These are phyloP conservation scores for Claviceps capensis DNA, from an alignment of 2,329 filamentous ascomycete genomes.

Conservation along the genomic window DNA sequence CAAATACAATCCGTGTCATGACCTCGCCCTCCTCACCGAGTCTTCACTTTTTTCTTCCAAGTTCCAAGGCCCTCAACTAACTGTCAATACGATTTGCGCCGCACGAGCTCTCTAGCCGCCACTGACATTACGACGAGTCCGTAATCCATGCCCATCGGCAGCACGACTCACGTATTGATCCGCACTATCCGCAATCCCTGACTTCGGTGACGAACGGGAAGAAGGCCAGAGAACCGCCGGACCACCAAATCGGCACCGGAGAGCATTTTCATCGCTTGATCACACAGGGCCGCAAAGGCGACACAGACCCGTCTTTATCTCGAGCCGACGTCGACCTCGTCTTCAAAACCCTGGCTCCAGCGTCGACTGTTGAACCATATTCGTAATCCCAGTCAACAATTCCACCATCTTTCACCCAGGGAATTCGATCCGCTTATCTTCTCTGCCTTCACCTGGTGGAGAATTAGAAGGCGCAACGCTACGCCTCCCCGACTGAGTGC, in stretches of 20 bases:
- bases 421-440: constrained; percentile 4
- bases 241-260: not conserved
- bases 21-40: constrained; percentile 25
- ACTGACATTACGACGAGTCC: constrained; percentile 5
- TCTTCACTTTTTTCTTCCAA: constrained; percentile 23
- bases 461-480: constrained; percentile 19
- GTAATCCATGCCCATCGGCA: constrained; percentile 11
- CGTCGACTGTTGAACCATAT: constrained; percentile 10
- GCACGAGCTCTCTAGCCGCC: constrained; percentile 7
- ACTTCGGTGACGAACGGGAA: constrained; percentile 3
- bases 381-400: constrained; percentile 10
- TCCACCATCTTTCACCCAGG: constrained; percentile 3
- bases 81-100: constrained; percentile 13
- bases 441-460: constrained; percentile 14
- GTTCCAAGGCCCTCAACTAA: constrained; percentile 23
- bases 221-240: not conserved
- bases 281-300: not conserved
- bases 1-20: constrained; percentile 25
- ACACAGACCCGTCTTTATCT: constrained; percentile 1
- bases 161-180: constrained; percentile 11
- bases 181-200: constrained; percentile 12
- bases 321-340: constrained; percentile 1
- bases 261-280: not conserved
- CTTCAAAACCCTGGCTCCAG: constrained; percentile 3
- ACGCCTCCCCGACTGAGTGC: constrained; percentile 13